Conservation (phyloP, 2,329 filamentous ascomycete species). For the Stemphylium beticola region DNA sequence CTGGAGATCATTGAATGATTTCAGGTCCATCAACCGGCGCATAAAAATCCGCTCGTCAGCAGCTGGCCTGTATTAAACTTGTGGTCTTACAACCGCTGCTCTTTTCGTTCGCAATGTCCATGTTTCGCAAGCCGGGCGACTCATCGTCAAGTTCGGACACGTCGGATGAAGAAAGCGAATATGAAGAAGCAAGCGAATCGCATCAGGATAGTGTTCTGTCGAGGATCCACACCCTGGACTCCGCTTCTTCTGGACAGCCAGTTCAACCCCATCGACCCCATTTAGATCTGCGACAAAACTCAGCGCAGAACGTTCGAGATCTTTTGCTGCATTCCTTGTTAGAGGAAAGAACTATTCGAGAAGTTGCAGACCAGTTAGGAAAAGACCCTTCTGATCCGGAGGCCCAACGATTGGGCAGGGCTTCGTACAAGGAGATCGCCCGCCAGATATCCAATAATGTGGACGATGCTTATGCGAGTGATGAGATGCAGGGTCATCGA, state of each 20-base stretch:
- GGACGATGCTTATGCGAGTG: conserved; percentile 47
- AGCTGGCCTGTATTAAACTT: background rate
- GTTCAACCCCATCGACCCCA: conserved; percentile 16
- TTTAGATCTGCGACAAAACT: conserved; percentile 27
- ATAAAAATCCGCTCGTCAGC: background rate
- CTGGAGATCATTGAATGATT: conserved; percentile 1
- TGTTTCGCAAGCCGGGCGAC: conserved; percentile 45
- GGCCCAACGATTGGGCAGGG: conserved; percentile 45
- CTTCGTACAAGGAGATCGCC: conserved; percentile 49
- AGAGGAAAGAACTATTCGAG: conserved; percentile 51
- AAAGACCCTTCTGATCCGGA: conserved; percentile 43
- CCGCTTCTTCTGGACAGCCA: conserved; percentile 24
- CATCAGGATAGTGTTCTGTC: conserved; percentile 31
- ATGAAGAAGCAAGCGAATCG: conserved; percentile 22
- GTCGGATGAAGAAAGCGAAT: conserved; percentile 27
- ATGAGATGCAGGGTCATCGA: conserved; percentile 46
- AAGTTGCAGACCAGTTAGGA: conserved; percentile 48
- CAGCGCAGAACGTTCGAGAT: conserved; percentile 41
- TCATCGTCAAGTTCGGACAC: conserved; percentile 40
- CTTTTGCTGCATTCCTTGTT: conserved; percentile 54
- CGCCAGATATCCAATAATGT: conserved; percentile 48
- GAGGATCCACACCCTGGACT: conserved; percentile 38
- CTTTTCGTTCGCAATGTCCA: conserved; percentile 29
- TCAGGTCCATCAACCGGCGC: background rate
- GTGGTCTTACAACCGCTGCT: background rate